phyloP scores from a whole-genome alignment of 345 rosid species.

The Anacardium occidentale region DNA sequence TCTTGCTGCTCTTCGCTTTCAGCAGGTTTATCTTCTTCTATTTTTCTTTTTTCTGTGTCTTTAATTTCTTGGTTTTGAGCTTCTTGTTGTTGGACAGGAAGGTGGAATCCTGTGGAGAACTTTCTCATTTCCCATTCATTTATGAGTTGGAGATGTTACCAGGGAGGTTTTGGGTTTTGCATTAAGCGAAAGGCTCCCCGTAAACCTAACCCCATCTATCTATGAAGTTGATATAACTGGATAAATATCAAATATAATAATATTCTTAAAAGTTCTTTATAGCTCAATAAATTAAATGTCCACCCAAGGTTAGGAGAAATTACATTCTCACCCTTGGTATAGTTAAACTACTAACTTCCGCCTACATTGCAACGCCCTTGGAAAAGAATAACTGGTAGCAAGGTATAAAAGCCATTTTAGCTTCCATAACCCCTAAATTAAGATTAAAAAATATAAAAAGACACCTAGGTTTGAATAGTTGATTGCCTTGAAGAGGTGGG shows the following conservation, averaged over 20 bases:
- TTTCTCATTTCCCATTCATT: slow-evolving; percentile 69
- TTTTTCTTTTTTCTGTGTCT: slow-evolving; percentile 13
- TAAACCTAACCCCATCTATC: slow-evolving; percentile 17
- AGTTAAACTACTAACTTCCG: too few species aligned
- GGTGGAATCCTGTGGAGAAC: slow-evolving; percentile 25
- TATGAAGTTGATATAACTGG: slow-evolving; percentile 12
- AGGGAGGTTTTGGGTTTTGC: slow-evolving; percentile 28
- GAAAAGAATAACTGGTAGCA: too few species aligned
- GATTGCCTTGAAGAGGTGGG: too few species aligned
- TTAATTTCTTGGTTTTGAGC: slow-evolving; percentile 6
- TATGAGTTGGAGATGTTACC: slow-evolving; percentile 22
- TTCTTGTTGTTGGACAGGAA: neutral
- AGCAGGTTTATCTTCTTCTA: neutral
- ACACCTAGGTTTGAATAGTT: too few species aligned
- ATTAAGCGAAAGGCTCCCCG: slow-evolving; percentile 44
- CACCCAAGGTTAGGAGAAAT: too few species aligned
- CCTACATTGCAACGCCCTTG: too few species aligned
- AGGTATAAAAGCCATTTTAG: too few species aligned
- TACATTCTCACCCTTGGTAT: too few species aligned
- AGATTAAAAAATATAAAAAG: too few species aligned
- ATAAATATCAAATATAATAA: slow-evolving; percentile 26
- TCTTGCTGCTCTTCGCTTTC: neutral
- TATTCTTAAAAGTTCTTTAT: neutral
- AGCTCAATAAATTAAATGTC: too few species aligned
- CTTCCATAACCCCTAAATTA: too few species aligned